phyloP scores from a whole-genome alignment of 148 eudicot genomes.

The Linanthus parryae region DNA sequence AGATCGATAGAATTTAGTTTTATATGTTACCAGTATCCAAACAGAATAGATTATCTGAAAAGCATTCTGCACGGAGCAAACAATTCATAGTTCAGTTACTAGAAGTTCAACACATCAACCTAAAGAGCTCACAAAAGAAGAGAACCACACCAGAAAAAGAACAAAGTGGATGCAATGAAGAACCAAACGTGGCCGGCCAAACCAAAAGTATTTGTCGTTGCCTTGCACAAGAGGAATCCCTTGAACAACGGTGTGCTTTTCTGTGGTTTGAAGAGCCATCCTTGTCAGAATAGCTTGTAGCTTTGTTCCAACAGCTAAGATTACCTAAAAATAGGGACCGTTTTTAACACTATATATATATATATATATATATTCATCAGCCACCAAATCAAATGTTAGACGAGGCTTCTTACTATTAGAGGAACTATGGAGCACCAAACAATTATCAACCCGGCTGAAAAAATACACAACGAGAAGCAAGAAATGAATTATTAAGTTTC shows the following conservation, averaged over 20 bases:
- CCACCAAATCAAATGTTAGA: not conserved
- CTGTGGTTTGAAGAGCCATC: slow-evolving; percentile 86
- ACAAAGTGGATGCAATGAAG: slow-evolving; percentile 79
- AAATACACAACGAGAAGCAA: slow-evolving; percentile 7
- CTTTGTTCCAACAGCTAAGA: slow-evolving; percentile 91
- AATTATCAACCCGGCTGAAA: slow-evolving; percentile 57
- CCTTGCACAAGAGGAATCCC: slow-evolving; percentile 93
- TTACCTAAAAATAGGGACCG: slow-evolving; percentile 38
- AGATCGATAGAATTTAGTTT: not conserved
- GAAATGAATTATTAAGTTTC: slow-evolving; percentile 40
- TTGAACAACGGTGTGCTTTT: slow-evolving; percentile 84
- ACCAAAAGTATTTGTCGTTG: slow-evolving; percentile 85
- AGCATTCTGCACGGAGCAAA: slow-evolving; percentile 58
- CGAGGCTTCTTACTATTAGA: slow-evolving; percentile 41
- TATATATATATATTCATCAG: slow-evolving; percentile 7
- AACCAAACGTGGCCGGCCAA: slow-evolving; percentile 66
- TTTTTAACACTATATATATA: slow-evolving; percentile 69
- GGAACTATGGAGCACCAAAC: slow-evolving; percentile 79
- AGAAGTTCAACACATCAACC: slow-evolving; percentile 5
- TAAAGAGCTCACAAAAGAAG: not conserved
- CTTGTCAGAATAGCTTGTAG: slow-evolving; percentile 72
- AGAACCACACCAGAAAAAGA: slow-evolving; percentile 59
- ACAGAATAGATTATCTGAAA: slow-evolving; percentile 85
- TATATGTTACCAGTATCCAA: slow-evolving; percentile 95
- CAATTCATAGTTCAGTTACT: not conserved